Base-by-base conservation (phyloP, 495 filamentous ascomycete genomes). In the Penicillium argentinense region DNA sequence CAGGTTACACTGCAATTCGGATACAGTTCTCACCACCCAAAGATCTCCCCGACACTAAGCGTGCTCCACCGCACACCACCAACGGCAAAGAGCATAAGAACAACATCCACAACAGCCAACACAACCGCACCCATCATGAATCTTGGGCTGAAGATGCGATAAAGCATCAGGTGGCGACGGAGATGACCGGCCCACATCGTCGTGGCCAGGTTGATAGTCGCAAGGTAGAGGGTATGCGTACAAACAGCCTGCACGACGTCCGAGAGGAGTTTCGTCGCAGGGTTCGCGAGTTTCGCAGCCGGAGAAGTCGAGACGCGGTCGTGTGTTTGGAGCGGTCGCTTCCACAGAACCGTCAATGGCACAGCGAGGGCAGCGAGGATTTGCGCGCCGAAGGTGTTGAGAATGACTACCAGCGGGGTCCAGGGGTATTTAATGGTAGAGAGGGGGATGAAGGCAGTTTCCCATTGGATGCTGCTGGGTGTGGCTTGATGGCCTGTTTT, bases 401-500 rank as follows among this genome's bases (percentile, higher is more conserved):
- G 75, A 3, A 83, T 67, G 34, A 99, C 83, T 5, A 90, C 71
- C 6, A 97, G 49, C 0, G 93, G 91, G 8, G 83, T 84, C 85
- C 86, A 97, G 24, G 95, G 93, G 68, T 97, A 97, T 52, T 79
- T 78, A 58, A 97, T 80, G 2, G 83, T 80, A 34, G 82, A 77
- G 21, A 97, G 74, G 1, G 95, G 86, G 55, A 99, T 87, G 75
- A 97, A 98, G 17, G 90, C 92, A n/a, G 80, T 76, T 67, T 97
- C 91, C 93, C 93, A 99, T 57, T 99, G 95, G 63, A 99, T 95
- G 48, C 80, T 85, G 55, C 81, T 78, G 17, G 96, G 79, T 0
- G 84, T 86, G 12, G 92, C 92, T 67, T 97, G 95, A 67, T 99
- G 93, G 53, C 93, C 93, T 1, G 93, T 99, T 56, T 92, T 96